phyloP scores from a whole-genome alignment of 164 flowering plant species.

The Vitis labrusca region DNA sequence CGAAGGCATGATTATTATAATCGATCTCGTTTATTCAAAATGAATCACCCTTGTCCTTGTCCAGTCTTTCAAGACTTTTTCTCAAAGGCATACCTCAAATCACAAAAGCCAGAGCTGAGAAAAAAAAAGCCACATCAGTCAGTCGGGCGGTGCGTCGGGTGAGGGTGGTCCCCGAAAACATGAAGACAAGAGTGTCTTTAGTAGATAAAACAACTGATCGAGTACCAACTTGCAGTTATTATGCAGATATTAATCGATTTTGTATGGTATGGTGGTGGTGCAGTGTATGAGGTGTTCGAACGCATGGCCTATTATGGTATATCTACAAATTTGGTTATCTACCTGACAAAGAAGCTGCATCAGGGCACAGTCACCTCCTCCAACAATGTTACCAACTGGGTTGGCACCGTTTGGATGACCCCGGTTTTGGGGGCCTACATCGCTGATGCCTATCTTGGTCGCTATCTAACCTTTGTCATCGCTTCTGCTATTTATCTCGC shows the following conservation, averaged over 20 bases:
- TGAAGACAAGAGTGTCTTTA: no score
- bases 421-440: conserved; percentile 74
- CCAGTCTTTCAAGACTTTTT: no score
- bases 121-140: no score
- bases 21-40: no score
- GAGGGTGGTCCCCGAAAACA: no score
- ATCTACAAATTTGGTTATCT: conserved; percentile 56
- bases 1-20: no score
- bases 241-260: not conserved
- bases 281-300: conserved; percentile 77
- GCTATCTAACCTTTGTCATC: conserved; percentile 69
- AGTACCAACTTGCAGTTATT: no score
- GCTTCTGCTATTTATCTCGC: conserved; percentile 50
- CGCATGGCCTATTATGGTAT: conserved; percentile 78
- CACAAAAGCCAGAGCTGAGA: no score
- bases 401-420: conserved; percentile 71
- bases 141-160: no score
- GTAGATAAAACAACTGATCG: no score
- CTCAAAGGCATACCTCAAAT: no score
- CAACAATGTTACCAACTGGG: conserved; percentile 80
- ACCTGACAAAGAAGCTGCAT: conserved; percentile 59
- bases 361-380: conserved; percentile 60
- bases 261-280: not conserved
- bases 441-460: conserved; percentile 79
- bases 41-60: no score